These are phyloP conservation scores for Papilionanthe hybrid DNA, from an alignment of 116 monocot species.

Conservation along the genomic window DNA sequence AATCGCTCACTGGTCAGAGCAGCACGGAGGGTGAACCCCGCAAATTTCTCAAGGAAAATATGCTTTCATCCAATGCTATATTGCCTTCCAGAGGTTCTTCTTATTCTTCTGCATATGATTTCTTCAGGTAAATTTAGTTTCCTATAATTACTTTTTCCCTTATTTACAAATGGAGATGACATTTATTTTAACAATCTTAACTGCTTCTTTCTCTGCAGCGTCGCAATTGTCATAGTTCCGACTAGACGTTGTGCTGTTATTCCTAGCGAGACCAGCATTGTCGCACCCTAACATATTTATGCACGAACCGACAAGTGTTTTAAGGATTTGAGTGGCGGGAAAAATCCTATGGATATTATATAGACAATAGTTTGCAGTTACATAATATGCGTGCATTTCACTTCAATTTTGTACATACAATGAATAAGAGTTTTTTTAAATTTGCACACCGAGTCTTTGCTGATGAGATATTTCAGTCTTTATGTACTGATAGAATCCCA, in stretches of 20 bases:
- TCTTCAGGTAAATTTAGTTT: conserved; percentile 46
- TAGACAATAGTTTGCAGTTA: too few relatives aligned
- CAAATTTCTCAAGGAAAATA: conserved; percentile 50
- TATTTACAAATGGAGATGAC: too few relatives aligned
- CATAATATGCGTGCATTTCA: too few relatives aligned
- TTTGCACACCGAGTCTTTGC: too few relatives aligned
- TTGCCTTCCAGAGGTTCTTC: conserved; percentile 50
- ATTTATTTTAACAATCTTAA: neutral
- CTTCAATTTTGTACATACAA: too few relatives aligned
- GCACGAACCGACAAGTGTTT: too few relatives aligned
- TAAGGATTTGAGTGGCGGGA: too few relatives aligned
- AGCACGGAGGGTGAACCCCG: neutral
- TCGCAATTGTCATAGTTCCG: conserved; percentile 40
- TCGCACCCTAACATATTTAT: conserved; percentile 69
- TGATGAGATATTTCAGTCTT: too few relatives aligned
- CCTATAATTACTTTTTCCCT: neutral
- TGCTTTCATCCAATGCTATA: conserved; percentile 64
- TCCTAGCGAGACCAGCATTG: conserved; percentile 86
- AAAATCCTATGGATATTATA: too few relatives aligned
- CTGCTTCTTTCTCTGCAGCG: conserved; percentile 25
- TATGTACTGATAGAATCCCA: too few relatives aligned
- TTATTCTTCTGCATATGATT: conserved; percentile 82
- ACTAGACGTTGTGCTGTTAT: conserved; percentile 76
- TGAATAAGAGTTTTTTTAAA: too few relatives aligned
- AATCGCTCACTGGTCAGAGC: too few relatives aligned